Base-by-base conservation (phyloP, 768 basidiomycete genomes). In the Xerocomus potaroensis region DNA sequence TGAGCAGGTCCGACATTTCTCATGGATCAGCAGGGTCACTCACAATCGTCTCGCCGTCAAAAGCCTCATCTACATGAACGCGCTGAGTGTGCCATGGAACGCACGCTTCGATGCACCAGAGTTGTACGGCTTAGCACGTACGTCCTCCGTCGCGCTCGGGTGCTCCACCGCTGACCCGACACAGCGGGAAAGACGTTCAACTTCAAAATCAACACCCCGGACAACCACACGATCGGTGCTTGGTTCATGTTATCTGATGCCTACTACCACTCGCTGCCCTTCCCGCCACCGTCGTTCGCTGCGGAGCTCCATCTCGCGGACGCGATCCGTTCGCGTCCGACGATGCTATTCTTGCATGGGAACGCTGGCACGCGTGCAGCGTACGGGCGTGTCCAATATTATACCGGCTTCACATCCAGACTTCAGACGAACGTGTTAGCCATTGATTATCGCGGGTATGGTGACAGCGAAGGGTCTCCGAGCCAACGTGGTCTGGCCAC, bases 401-500 rank as follows among this genome's bases (percentile, higher is more conserved):
- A 91, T 60, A 67, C 74, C 15, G 73, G 77, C 0, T 83, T 84
- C 58, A 75, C 87, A 0, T 76, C 82, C 3, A 77, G 84, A 1
- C 68, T 90, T 7, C 69, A 72, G 15, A 78, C 78, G 16, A 94
- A 94, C 62, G 83, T 96, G 12, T 69, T 97, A 21, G 82, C 81
- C 1, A 80, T 91, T 29, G 95, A 98, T 67, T 98, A 97, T 63
- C 80, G 94, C 40, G 94, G 94, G 2, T 98, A 87, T 57, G 95
- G 72, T 2, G 93, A 97, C 59, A 94, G 91, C 45, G 76, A 78
- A 1, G 91, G 91, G 1, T 64, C 66, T 0, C 95, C 95, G 0
- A 83, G 78, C 21, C 86, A 94, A 63, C 64, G 62, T 10, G 95
- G 94, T 0, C 70, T 97, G 0, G 63, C 78, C 1, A 66, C 61